Evolutionary conservation across 140 eudicot genomes (phyloP), one percentile per base, ranked within the genome.

Genomic region (Anethum foeniculum): DNA sequence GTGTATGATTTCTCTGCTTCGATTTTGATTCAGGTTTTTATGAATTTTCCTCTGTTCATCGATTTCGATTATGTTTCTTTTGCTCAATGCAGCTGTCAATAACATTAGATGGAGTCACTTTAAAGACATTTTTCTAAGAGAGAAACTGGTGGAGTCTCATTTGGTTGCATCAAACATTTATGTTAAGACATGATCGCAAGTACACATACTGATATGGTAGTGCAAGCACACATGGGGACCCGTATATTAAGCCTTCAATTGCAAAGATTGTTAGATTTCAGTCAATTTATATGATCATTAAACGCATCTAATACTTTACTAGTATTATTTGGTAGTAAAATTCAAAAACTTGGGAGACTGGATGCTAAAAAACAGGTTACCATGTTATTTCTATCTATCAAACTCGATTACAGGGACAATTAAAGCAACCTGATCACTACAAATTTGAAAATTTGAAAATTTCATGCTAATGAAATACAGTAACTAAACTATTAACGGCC

Each of bases 401-500:
- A 78, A 80, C 85, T 74, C 77, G 77, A 76, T 62, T 85, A 85
- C 83, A 80, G 82, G 83, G 83, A 81, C 82, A 65, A 79, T 81
- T 81, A 68, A 60, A 81, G 47, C 32, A 82, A 82, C 88, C 86
- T 80, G 78, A 44, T 58, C 23, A 32, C 48, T 72, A 72, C 7
- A 72, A 43, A 43, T 39, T 41, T 27, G 27, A 60, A 41, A 16
- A 39, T 74, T 85, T 76, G 69, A 76, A 73, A 56, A 49, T 30
- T 56, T 58, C 48, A 56, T 23, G 62, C 64, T 30, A 51, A 3
- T 21, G 6, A 38, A 52, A 52, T 28, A 14, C 73, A 80, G 76
- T 48, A 27, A 38, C 65, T 60, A 73, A 72, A 79, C 9, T 69
- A 71, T 82, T 93, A 95, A 83, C 97, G 99, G 85, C 98, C 97